A percentile compares a stretch with the other conserved stretches of the same genome.
These are phyloP conservation scores for Ascosphaera apis DNA, from an alignment of 2,329 filamentous ascomycete genomes.

Conservation along the genomic window DNA sequence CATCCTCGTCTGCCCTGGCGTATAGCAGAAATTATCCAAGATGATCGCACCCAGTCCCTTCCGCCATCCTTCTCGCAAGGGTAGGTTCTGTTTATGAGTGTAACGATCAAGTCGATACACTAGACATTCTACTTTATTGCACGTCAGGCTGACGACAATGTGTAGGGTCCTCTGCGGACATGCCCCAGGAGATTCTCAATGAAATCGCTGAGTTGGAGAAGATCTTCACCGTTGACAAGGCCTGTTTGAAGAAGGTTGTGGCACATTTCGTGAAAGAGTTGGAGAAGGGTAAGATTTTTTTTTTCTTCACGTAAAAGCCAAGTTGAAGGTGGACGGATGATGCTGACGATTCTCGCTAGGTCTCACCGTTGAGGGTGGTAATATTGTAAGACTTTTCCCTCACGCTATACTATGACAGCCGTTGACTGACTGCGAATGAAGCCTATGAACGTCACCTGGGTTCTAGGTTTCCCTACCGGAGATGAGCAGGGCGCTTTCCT, in stretches of 20 bases:
- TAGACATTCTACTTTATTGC: not conserved
- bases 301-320: not conserved
- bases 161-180: constrained; percentile 68
- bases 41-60: not conserved
- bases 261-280: constrained; percentile 77
- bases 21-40: too few relatives aligned
- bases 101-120: constrained; percentile 2
- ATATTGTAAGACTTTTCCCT: constrained; percentile 44
- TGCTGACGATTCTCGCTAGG: constrained; percentile 24
- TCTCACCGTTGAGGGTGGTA: constrained; percentile 66
- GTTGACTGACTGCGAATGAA: constrained; percentile 14
- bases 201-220: constrained; percentile 73
- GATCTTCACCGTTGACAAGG: constrained; percentile 51
- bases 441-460: constrained; percentile 98
- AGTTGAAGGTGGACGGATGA: not conserved
- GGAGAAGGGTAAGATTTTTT: constrained; percentile 42
- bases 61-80: constrained; percentile 40
- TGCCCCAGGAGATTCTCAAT: constrained; percentile 59
- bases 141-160: not conserved
- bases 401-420: not conserved
- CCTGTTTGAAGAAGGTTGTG: constrained; percentile 74
- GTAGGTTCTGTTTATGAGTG: constrained; percentile 28
- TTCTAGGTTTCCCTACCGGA: constrained; percentile 70
- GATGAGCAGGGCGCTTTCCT: constrained; percentile 71
- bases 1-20: too few relatives aligned